Base-by-base conservation (phyloP, 192 early-diverging fungal species). In the Coemansia sp. region DNA sequence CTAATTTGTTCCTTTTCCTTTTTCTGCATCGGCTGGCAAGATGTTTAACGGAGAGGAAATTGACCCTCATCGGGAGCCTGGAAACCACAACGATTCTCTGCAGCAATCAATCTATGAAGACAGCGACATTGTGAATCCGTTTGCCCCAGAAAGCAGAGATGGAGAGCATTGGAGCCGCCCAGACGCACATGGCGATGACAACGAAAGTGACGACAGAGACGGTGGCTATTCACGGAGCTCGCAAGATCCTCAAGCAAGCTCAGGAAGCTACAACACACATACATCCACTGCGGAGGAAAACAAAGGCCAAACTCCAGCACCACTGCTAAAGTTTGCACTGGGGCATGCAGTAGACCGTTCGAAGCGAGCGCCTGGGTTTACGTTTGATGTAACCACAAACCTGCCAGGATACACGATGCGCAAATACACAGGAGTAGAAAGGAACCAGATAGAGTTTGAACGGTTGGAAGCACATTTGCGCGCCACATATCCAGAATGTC, bases 401-500 rank as follows among this genome's bases (percentile, higher is more conserved):
- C 56, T 84, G 16, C 64, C 72, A 4, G 66, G 68, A 51, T 84
- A 71, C 68, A 81, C 78, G 67, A 72, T 64, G 30, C 79, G 72
- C 66, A 77, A 78, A 56, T 81, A 84, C 70, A 67, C 66, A 16
- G 72, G 75, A 0, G 61, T 81, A 1, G 79, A 81, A 70, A 63
- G 83, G 39, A 81, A 59, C 53, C 79, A 84, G 63, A 45, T 68
- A 5, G 83, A 84, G 67, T 67, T 84, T 59, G 83, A 81, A 61
- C 71, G 79, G 25, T 68, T 84, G 13, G 72, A 75, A 45, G 48
- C 64, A 35, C 83, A 84, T 52, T 58, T 84, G 72, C 68, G 68
- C n/a, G 67, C 71, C 7, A 84, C 79, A 25, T 84, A 84, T 53
- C 79, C 83, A 0, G 83, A 81, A 66, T 81, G 78, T 56, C 58